These are phyloP conservation scores for Fragilariopsis cylindrus DNA, from an alignment of 108 stramenopile genomes.

Conservation along the genomic window DNA sequence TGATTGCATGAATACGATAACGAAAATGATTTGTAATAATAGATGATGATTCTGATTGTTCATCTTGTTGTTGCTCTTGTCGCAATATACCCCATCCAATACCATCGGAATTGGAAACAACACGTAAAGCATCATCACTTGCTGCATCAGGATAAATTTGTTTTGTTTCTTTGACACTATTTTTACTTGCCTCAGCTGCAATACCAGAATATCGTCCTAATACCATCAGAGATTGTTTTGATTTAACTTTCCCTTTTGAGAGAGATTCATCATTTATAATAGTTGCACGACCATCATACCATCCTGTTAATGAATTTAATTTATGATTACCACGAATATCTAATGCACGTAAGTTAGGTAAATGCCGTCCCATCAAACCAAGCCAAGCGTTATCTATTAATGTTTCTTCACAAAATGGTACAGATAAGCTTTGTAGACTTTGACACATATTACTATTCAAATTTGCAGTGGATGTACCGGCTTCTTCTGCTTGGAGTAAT, in stretches of 20 bases:
- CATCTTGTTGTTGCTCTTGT: neutral
- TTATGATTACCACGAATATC: conserved; percentile 77
- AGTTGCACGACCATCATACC: conserved; percentile 79
- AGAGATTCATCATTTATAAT: conserved; percentile 15
- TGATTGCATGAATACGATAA: neutral
- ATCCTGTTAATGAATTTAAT: conserved; percentile 59
- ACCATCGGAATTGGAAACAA: conserved; percentile 63
- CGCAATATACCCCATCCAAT: conserved; percentile 66
- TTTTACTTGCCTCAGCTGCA: conserved; percentile 20
- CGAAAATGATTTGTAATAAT: too few relatives aligned
- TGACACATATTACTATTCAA: conserved; percentile 12
- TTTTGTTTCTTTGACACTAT: conserved; percentile 68
- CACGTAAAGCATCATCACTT: conserved; percentile 31
- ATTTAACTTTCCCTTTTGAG: neutral
- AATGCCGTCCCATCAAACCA: conserved; percentile 62
- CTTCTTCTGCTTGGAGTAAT: neutral
- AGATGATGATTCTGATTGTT: neutral
- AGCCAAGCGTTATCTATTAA: conserved; percentile 68
- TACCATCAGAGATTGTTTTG: conserved; percentile 53
- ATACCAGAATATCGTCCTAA: conserved; percentile 75
- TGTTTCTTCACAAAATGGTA: conserved; percentile 70
- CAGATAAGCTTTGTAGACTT: conserved; percentile 51
- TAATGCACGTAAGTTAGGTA: conserved; percentile 53
- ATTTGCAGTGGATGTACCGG: neutral
- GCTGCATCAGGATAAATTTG: conserved; percentile 57